Evolutionary conservation across 2,329 filamentous ascomycete species (phyloP).

Genomic region (Laburnicola sp.): DNA sequence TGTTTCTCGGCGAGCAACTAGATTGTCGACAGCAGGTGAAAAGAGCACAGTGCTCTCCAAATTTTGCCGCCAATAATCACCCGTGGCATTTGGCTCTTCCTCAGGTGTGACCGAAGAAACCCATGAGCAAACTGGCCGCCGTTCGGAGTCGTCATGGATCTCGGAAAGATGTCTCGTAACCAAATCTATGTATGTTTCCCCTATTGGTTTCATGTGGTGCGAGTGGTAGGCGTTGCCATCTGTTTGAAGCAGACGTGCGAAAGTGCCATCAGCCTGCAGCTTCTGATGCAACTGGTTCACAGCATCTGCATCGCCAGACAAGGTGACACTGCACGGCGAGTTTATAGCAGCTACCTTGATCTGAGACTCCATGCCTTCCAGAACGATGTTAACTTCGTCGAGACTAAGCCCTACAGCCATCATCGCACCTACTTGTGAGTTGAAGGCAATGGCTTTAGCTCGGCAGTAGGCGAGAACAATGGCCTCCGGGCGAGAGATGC

Average conservation of each 20-base stretch:
- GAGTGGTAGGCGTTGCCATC: constrained; percentile 52
- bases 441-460: not conserved
- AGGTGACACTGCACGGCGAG: constrained; percentile 43
- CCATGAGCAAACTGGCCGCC: not conserved
- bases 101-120: not conserved
- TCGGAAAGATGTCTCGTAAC: not conserved
- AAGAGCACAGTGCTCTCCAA: too few species aligned
- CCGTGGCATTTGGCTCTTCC: not conserved
- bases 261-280: not conserved
- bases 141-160: not conserved
- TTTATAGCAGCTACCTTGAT: constrained; percentile 34
- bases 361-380: not conserved
- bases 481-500: not conserved
- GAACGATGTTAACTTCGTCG: not conserved
- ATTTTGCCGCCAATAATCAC: not conserved
- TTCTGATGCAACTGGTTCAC: constrained; percentile 30
- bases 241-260: constrained; percentile 28
- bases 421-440: constrained; percentile 29
- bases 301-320: constrained; percentile 45
- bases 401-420: not conserved
- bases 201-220: constrained; percentile 44
- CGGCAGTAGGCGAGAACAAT: not conserved
- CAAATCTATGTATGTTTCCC: constrained; percentile 9
- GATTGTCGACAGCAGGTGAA: too few species aligned
- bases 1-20: too few species aligned